phyloP scores from a whole-genome alignment of 2,329 filamentous ascomycete species.

The Drechmeria coniospora region DNA sequence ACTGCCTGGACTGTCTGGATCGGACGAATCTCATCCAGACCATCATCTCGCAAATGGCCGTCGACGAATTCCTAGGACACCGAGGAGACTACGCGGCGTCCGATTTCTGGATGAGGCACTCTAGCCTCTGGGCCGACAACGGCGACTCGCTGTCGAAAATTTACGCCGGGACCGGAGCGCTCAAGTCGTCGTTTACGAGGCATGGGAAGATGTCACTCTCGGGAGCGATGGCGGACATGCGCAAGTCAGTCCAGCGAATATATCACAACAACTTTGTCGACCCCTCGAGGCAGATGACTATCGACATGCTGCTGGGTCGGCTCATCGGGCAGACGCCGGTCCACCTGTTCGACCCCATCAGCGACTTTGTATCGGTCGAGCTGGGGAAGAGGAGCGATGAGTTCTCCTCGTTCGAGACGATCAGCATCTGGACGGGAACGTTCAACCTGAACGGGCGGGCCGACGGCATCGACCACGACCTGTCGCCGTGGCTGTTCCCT shows the following conservation, averaged over 20 bases:
- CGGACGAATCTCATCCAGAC: constrained; percentile 93
- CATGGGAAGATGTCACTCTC: constrained; percentile 92
- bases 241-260: constrained; percentile 83
- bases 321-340: constrained; percentile 73
- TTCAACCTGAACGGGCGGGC: constrained; percentile 92
- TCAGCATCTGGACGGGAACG: constrained; percentile 74
- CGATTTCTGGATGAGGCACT: constrained; percentile 87
- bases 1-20: constrained; percentile 91
- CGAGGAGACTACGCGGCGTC: constrained; percentile 51
- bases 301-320: constrained; percentile 80
- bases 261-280: constrained; percentile 98
- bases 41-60: constrained; percentile 83
- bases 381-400: constrained; percentile 52
- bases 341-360: constrained; percentile 83
- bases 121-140: constrained; percentile 92
- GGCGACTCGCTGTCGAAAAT: constrained; percentile 88
- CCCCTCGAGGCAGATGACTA: constrained; percentile 82
- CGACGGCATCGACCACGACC: constrained; percentile 59
- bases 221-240: constrained; percentile 83
- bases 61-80: constrained; percentile 70
- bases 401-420: constrained; percentile 58
- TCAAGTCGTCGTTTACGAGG: constrained; percentile 90
- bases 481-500: constrained; percentile 76
- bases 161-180: constrained; percentile 86
- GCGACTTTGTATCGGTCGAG: constrained; percentile 73